Evolutionary conservation across 768 basidiomycete species (phyloP).

Genomic region (Tulasnella sp.): DNA sequence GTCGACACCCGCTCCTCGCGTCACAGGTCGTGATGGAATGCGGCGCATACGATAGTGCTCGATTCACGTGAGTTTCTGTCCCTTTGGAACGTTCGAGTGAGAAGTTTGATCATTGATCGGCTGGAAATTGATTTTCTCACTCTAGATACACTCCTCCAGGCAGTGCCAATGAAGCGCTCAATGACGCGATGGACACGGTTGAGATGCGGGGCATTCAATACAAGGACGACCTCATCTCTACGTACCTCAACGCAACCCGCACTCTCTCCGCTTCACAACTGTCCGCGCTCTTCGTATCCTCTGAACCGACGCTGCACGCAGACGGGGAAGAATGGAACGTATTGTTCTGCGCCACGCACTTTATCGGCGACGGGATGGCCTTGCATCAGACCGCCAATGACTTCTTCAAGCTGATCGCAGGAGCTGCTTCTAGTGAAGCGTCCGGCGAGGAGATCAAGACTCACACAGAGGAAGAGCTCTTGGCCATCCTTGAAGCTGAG

Average conservation of each 20-base stretch:
- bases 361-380: conserved; percentile 80
- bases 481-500: conserved; percentile 19
- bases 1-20: conserved; percentile 62
- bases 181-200: conserved; percentile 37
- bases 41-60: conserved; percentile 46
- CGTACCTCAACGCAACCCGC: conserved; percentile 67
- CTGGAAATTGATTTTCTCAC: not conserved
- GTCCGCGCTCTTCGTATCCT: conserved; percentile 43
- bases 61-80: conserved; percentile 45
- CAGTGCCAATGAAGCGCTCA: conserved; percentile 35
- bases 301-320: conserved; percentile 20
- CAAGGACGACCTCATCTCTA: conserved; percentile 37
- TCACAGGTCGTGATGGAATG: conserved; percentile 43
- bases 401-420: conserved; percentile 52
- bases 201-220: conserved; percentile 32
- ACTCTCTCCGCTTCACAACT: conserved; percentile 56
- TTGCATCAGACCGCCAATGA: conserved; percentile 74
- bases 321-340: conserved; percentile 42
- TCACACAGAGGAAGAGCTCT: conserved; percentile 15
- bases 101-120: not conserved
- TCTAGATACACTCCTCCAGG: conserved; percentile 32
- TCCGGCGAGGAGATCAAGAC: conserved; percentile 8
- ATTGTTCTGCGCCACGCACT: conserved; percentile 67
- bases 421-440: conserved; percentile 19
- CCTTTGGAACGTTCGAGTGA: not conserved